Evolutionary conservation across 495 filamentous ascomycete species (phyloP).

Genomic region (Penicillium maclennaniae): DNA sequence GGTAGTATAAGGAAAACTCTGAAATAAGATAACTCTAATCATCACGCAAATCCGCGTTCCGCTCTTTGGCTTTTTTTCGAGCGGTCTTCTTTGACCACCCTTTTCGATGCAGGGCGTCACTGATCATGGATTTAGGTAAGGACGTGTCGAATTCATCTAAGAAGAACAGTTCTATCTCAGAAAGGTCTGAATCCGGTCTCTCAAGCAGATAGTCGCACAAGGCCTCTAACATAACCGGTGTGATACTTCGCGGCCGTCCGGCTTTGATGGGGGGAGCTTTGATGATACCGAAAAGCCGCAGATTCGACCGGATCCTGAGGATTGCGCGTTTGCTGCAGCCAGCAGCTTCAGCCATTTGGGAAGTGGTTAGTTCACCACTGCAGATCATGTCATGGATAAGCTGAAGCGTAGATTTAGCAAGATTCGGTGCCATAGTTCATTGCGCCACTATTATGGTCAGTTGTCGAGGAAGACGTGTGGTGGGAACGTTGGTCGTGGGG

Average conservation of each 20-base stretch:
- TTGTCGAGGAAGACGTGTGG: no score
- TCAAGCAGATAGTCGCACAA: conserved; percentile 9
- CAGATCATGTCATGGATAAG: conserved; percentile 23
- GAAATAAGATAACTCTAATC: conserved; percentile 5
- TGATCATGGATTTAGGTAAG: conserved; percentile 12
- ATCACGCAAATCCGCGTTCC: conserved; percentile 32
- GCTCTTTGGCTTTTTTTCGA: conserved; percentile 15
- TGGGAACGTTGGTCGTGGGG: no score
- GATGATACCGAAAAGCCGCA: conserved; percentile 21
- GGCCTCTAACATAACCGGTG: conserved; percentile 21
- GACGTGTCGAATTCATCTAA: conserved; percentile 11
- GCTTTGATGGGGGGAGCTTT: conserved; percentile 21
- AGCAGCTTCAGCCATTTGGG: conserved; percentile 20
- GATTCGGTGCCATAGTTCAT: conserved; percentile 6
- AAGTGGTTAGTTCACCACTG: conserved; percentile 11
- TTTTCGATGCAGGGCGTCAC: conserved; percentile 6
- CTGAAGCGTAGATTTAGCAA: conserved; percentile 4
- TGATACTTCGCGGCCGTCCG: conserved; percentile 18
- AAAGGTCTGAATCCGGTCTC: conserved; percentile 8
- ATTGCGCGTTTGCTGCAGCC: conserved; percentile 17
- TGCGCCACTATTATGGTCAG: not conserved
- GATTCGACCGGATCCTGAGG: conserved; percentile 18
- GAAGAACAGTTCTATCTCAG: conserved; percentile 8
- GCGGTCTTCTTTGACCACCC: conserved; percentile 6
- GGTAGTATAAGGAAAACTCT: not conserved